Evolutionary conservation across 345 rosid genomes (phyloP).

Genomic region (Populus alba): DNA sequence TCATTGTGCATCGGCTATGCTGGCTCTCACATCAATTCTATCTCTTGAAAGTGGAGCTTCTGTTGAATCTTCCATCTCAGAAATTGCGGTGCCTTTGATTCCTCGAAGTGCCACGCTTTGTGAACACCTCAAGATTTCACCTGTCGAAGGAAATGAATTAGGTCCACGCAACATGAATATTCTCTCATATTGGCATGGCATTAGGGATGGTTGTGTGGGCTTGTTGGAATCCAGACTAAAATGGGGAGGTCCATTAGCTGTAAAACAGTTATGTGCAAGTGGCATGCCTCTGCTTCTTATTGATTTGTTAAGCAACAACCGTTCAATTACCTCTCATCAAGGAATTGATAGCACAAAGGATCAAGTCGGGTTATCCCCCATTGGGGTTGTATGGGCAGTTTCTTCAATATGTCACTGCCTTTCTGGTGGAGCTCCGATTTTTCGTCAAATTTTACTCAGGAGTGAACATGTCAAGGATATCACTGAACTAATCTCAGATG

Average conservation of each 20-base stretch:
- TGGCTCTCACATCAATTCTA: constrained; percentile 86
- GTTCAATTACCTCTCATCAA: constrained; percentile 37
- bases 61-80: constrained; percentile 68
- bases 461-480: constrained; percentile 60
- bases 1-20: constrained; percentile 86
- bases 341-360: constrained; percentile 38
- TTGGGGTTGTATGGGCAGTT: constrained; percentile 79
- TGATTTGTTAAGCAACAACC: constrained; percentile 52
- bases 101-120: constrained; percentile 81
- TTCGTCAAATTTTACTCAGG: constrained; percentile 71
- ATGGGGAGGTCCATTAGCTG: constrained; percentile 82
- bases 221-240: constrained; percentile 76
- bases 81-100: constrained; percentile 78
- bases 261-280: constrained; percentile 81
- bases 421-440: constrained; percentile 66
- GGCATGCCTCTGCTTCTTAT: constrained; percentile 75
- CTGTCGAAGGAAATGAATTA: constrained; percentile 40
- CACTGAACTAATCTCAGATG: constrained; percentile 57
- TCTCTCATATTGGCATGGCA: constrained; percentile 84
- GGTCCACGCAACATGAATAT: constrained; percentile 21
- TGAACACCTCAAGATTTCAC: constrained; percentile 59
- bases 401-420: constrained; percentile 86
- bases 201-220: constrained; percentile 89
- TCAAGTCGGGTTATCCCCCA: constrained; percentile 67
- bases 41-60: constrained; percentile 82